These are phyloP conservation scores for Actinomortierella wolfii DNA, from an alignment of 371 early-diverging fungal genomes.

Conservation along the genomic window DNA sequence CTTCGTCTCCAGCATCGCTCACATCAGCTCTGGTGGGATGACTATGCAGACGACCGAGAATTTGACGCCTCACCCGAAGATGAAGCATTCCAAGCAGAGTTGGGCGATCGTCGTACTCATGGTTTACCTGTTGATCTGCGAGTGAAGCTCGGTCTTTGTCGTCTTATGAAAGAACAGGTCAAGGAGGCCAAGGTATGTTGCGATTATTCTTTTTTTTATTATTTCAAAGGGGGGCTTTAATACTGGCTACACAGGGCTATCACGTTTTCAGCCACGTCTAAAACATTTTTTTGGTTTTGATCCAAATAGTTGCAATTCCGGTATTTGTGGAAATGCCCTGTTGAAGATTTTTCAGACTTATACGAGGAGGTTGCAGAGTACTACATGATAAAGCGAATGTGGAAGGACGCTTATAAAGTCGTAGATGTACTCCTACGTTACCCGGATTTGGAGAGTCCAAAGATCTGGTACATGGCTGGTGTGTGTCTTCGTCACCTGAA, in stretches of 20 bases:
- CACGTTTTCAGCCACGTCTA: no score
- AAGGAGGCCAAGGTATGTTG: slow-evolving; percentile 66
- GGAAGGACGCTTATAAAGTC: slow-evolving; percentile 66
- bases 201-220: not conserved
- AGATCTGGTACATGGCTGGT: slow-evolving; percentile 52
- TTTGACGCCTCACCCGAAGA: slow-evolving; percentile 53
- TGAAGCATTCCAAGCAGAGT: slow-evolving; percentile 44
- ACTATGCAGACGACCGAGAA: slow-evolving; percentile 61
- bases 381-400: slow-evolving; percentile 71
- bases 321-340: slow-evolving; percentile 57
- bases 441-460: slow-evolving; percentile 55
- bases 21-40: slow-evolving; percentile 67
- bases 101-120: slow-evolving; percentile 29
- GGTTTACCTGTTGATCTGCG: slow-evolving; percentile 83
- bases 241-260: no score
- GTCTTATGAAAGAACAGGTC: slow-evolving; percentile 72
- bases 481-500: slow-evolving; percentile 43
- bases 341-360: slow-evolving; percentile 73
- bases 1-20: slow-evolving; percentile 72
- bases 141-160: slow-evolving; percentile 83
- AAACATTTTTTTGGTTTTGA: not conserved
- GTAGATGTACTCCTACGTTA: slow-evolving; percentile 63
- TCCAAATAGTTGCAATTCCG: slow-evolving; percentile 68
- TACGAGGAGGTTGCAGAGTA: slow-evolving; percentile 85
- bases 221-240: no score